phyloP scores from a whole-genome alignment of 2,329 filamentous ascomycete genomes.

The Fusarium liriodendri region DNA sequence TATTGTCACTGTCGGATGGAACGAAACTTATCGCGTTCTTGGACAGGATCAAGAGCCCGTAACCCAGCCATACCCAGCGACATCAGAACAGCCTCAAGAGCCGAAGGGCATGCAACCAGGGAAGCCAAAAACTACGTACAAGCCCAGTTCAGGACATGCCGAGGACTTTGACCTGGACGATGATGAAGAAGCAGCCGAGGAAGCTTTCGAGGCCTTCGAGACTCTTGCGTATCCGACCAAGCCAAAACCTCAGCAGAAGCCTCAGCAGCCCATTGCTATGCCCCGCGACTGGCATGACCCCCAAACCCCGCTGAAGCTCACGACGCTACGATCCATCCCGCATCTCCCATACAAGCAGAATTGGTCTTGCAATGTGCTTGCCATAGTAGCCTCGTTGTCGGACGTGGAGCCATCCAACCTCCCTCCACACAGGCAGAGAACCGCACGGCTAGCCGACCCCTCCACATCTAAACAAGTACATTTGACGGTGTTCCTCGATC shows the following conservation, averaged over 20 bases:
- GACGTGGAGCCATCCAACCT: conserved; percentile 61
- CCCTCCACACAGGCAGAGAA: conserved; percentile 63
- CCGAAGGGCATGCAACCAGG: background rate
- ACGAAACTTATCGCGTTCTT: conserved; percentile 51
- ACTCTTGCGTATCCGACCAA: conserved; percentile 44
- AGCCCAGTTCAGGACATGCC: background rate
- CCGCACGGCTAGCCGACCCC: conserved; percentile 62
- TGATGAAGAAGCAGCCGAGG: conserved; percentile 44
- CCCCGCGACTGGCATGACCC: conserved; percentile 56
- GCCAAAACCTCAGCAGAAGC: conserved; percentile 17
- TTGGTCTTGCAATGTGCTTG: conserved; percentile 67
- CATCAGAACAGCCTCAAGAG: background rate
- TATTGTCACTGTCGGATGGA: conserved; percentile 60
- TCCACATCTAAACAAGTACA: conserved; percentile 64
- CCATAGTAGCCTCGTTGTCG: conserved; percentile 60
- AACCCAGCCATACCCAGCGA: background rate
- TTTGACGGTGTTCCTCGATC: conserved; percentile 66
- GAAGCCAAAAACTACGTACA: background rate
- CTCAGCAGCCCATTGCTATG: conserved; percentile 48
- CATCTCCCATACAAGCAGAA: conserved; percentile 67
- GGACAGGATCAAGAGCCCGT: conserved; percentile 11
- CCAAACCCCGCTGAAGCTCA: conserved; percentile 62
- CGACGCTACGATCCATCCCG: conserved; percentile 60
- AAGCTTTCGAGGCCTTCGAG: conserved; percentile 54
- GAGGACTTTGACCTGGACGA: conserved; percentile 13